Percentiles rank a stretch among this genome's conserved stretches.
phyloP scores from a whole-genome alignment of 2,329 filamentous ascomycete species.

The Aureobasidium sp. region DNA sequence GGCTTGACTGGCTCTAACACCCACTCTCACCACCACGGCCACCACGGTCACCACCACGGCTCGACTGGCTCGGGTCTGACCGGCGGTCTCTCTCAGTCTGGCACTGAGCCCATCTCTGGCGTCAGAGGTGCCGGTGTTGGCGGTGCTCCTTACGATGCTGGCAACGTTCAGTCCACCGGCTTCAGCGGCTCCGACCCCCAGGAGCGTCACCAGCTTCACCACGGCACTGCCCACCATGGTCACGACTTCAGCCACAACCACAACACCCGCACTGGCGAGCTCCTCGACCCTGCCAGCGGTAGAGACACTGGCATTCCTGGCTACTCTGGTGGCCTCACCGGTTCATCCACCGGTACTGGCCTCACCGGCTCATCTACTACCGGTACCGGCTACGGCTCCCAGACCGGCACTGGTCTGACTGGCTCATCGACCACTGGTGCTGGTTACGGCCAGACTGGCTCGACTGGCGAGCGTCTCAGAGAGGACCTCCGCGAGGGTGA shows the following conservation, averaged over 20 bases:
- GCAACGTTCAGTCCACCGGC: not conserved
- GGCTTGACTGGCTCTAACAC: no score
- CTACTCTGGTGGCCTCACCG: not conserved
- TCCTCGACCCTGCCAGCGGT: constrained; percentile 8
- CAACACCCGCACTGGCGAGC: constrained; percentile 9
- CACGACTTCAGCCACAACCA: constrained; percentile 10
- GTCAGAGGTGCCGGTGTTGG: not conserved
- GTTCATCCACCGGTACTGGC: not conserved
- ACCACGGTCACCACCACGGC: constrained; percentile 2
- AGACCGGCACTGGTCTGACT: not conserved
- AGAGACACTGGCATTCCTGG: constrained; percentile 12
- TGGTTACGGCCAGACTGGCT: not conserved
- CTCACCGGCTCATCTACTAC: not conserved
- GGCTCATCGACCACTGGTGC: not conserved
- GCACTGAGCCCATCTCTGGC: constrained; percentile 13
- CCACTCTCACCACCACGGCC: not conserved
- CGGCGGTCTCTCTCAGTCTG: constrained; percentile 1
- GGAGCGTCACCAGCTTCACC: not conserved
- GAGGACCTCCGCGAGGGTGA: constrained; percentile 1
- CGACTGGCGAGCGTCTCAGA: not conserved
- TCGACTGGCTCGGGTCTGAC: not conserved
- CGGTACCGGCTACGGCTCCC: not conserved
- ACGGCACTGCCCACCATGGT: constrained; percentile 7
- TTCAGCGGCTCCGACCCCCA: constrained; percentile 1
- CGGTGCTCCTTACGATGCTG: constrained; percentile 10